Conservation (phyloP, 352 stramenopile genomes). For the Phytophthora constricta region DNA sequence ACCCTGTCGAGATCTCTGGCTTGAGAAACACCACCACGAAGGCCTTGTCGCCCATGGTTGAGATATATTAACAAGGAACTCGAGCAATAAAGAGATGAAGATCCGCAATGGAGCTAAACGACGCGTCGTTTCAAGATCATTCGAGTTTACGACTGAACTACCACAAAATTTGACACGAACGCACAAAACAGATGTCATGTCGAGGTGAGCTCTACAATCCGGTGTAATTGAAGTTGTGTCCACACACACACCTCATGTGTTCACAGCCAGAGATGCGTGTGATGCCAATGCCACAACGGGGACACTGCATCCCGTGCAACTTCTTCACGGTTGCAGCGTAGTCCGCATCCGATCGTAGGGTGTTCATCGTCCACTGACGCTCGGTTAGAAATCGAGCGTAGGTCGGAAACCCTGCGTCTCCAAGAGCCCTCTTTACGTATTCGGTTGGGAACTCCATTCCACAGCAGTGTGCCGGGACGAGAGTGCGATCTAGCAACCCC, state of each 20-base stretch:
- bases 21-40: conserved; percentile 64
- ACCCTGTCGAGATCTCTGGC: conserved; percentile 66
- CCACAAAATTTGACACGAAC: conserved; percentile 1
- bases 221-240: conserved; percentile 28
- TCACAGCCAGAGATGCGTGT: conserved; percentile 51
- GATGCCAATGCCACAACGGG: conserved; percentile 63
- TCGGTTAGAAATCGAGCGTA: conserved; percentile 55
- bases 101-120: conserved; percentile 17
- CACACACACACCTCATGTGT: conserved; percentile 39
- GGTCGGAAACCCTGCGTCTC: conserved; percentile 1
- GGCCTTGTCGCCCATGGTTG: conserved; percentile 22
- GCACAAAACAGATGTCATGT: no score
- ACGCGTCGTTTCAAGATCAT: conserved; percentile 31
- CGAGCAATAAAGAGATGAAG: conserved; percentile 8
- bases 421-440: conserved; percentile 32
- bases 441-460: conserved; percentile 61
- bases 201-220: no score
- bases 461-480: conserved; percentile 65
- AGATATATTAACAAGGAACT: neutral
- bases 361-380: conserved; percentile 36
- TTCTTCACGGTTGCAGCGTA: conserved; percentile 50
- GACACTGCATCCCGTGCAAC: conserved; percentile 61
- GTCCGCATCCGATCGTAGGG: conserved; percentile 57
- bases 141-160: conserved; percentile 8
- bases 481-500: conserved; percentile 43